Evolutionary conservation across 768 basidiomycete species (phyloP).

Genomic region (Termitomyces sp.): DNA sequence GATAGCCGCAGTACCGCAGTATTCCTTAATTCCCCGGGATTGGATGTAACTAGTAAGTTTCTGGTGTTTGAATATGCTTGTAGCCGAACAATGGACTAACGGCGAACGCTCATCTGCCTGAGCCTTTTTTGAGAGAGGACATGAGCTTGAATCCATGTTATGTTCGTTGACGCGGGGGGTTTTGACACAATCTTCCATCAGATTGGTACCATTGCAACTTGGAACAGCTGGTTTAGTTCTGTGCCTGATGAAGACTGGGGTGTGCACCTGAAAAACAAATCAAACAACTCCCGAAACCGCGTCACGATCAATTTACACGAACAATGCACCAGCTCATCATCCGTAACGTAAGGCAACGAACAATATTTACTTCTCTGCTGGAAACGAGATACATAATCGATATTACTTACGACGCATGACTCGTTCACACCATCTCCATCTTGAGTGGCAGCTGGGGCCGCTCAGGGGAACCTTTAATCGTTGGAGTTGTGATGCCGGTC

Average conservation of each 20-base stretch:
- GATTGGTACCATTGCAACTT: too few relatives aligned
- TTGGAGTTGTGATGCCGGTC: constrained; percentile 14
- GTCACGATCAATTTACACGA: not conserved
- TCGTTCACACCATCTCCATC: constrained; percentile 7
- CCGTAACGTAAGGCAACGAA: not conserved
- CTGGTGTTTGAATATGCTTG: not conserved
- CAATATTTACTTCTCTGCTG: not conserved
- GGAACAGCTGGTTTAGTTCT: not conserved
- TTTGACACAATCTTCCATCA: not conserved
- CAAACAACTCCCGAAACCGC: not conserved
- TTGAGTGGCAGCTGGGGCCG: constrained; percentile 14
- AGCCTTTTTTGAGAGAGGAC: not conserved
- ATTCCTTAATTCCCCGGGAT: not conserved
- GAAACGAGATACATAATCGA: not conserved
- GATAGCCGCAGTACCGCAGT: not conserved
- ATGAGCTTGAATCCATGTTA: not conserved
- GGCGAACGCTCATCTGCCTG: not conserved
- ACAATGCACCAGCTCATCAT: not conserved
- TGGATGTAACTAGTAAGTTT: not conserved
- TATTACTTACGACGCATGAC: not conserved
- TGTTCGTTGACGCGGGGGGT: not conserved
- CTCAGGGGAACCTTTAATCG: constrained; percentile 13
- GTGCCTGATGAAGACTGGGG: not conserved
- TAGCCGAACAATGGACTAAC: not conserved
- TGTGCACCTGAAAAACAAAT: too few relatives aligned